Base-by-base conservation (phyloP, 768 basidiomycete genomes). In the Pulveroboletus sp. region DNA sequence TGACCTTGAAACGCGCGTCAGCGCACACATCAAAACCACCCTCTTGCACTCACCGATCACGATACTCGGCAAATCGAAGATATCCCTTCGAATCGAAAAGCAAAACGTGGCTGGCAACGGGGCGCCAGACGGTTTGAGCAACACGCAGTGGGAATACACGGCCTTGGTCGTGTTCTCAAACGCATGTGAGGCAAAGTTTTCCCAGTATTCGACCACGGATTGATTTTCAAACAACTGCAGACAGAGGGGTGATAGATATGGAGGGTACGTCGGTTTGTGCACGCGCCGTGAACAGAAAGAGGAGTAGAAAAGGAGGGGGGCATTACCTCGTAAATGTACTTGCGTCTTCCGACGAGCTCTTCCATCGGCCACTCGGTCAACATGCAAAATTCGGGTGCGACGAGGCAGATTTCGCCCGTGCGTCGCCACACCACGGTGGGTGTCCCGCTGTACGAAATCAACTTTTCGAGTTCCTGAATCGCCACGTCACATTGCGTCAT, bases 91-190 rank as follows among this genome's bases (percentile, higher is more conserved):
- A 64, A 99, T 93, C 46, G 92, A 93, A 66, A 97, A 97, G 67
- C 94, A 97, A 70, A 95, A 95, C 19, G 95, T 90, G 41, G 93
- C 86, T 37, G 91, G 89, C 23, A 97, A 82, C 2, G 90, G 90
- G 3, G 84, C 80, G 14, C 91, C 90, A 23, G 79, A 79, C 6
- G 90, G 88, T 64, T 94, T 93, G 54, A 94, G 78, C 37, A 97
- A 68, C 25, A 93, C 89, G 52, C 92, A 94, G 59, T 94, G 89
- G 50, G 90, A 89, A 67, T 93, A 94, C 45, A 98, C 91, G 2
- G 91, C 90, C 70, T 93, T 93, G 32, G 93, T 91, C 43, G 94
- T 92, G 69, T 94, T 97, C 67, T 99, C 95, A 60, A 99, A 99
- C 7, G 97, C 95, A 68, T 97, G 93, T 42, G 86, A 83, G 23